Conservation (phyloP, 352 stramenopile species). For the Phytophthora sp. region DNA sequence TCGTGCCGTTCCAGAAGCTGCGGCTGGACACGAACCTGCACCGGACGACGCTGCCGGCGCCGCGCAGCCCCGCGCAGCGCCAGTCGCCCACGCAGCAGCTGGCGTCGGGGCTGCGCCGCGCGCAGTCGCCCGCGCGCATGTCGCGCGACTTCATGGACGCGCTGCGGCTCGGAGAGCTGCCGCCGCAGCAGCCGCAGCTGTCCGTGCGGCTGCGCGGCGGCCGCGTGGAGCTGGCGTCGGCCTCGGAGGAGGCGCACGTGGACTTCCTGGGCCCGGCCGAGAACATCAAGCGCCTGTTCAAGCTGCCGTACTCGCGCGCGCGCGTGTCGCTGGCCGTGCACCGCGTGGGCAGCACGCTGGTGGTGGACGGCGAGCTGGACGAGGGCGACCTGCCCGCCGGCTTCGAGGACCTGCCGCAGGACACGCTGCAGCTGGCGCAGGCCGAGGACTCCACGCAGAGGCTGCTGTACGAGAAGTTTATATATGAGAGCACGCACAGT, state of each 20-base stretch:
- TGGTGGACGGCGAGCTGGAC: slow-evolving; percentile 83
- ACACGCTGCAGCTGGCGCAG: slow-evolving; percentile 65
- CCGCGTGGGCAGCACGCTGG: slow-evolving; percentile 75
- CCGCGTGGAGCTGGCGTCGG: slow-evolving; percentile 73
- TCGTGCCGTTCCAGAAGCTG: slow-evolving; percentile 86
- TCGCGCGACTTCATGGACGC: slow-evolving; percentile 77
- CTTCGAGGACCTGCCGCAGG: slow-evolving; percentile 66
- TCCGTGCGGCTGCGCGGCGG: slow-evolving; percentile 70
- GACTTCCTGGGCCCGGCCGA: slow-evolving; percentile 84
- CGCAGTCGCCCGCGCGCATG: slow-evolving; percentile 42
- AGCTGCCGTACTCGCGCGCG: slow-evolving; percentile 82
- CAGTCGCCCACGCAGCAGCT: slow-evolving; percentile 36
- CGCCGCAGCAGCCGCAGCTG: slow-evolving; percentile 65
- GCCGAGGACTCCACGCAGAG: slow-evolving; percentile 48
- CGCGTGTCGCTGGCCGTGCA: slow-evolving; percentile 85
- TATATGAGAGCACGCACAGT: slow-evolving; percentile 74
- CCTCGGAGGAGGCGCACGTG: slow-evolving; percentile 69
- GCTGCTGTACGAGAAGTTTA: slow-evolving; percentile 87
- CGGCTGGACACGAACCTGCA: slow-evolving; percentile 82
- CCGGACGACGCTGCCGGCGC: slow-evolving; percentile 65
- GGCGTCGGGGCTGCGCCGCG: slow-evolving; percentile 38
- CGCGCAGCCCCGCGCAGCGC: slow-evolving; percentile 19
- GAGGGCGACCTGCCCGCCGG: slow-evolving; percentile 68
- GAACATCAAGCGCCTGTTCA: slow-evolving; percentile 90
- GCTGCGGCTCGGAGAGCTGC: slow-evolving; percentile 57